These are phyloP conservation scores for Ampelocalamus luodianensis DNA, from an alignment of 176 grass and related monocot species.

Conservation along the genomic window DNA sequence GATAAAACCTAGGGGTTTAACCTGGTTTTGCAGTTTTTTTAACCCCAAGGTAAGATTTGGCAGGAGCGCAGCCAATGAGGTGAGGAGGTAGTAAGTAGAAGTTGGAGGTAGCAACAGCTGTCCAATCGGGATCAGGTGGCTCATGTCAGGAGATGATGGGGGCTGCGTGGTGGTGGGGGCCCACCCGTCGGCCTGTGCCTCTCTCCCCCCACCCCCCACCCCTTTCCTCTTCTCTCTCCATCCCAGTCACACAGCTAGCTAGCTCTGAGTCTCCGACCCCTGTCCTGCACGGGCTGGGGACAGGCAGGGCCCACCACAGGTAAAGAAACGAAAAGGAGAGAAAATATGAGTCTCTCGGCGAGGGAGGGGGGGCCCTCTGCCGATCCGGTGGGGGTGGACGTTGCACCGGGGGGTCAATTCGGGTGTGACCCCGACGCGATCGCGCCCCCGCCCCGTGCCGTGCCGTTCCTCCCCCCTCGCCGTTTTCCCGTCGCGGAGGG, in stretches of 20 bases:
- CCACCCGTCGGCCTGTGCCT: constrained; percentile 32
- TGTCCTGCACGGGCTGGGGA: constrained; percentile 22
- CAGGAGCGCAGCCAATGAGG: constrained; percentile 34
- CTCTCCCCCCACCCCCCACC: too few species aligned
- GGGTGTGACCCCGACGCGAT: constrained; percentile 37
- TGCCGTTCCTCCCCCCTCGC: neutral
- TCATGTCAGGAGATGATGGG: constrained; percentile 51
- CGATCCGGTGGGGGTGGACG: constrained; percentile 21
- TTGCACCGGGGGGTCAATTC: constrained; percentile 15
- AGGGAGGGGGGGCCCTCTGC: neutral
- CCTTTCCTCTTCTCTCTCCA: neutral
- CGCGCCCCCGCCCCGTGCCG: neutral
- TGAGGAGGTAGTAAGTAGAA: neutral
- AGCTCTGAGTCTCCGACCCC: constrained; percentile 38
- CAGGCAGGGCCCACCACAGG: constrained; percentile 13
- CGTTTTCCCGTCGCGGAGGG: neutral
- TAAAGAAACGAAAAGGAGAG: constrained; percentile 29
- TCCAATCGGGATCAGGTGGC: constrained; percentile 72
- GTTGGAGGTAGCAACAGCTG: constrained; percentile 51
- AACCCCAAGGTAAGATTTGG: constrained; percentile 14
- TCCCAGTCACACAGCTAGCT: constrained; percentile 36
- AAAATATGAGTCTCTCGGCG: neutral
- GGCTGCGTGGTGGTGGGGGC: constrained; percentile 45
- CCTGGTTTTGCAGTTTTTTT: neutral
- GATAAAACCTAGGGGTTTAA: constrained; percentile 2